Conservation (phyloP, 306 rosid species). For the Acacia acuminata region DNA sequence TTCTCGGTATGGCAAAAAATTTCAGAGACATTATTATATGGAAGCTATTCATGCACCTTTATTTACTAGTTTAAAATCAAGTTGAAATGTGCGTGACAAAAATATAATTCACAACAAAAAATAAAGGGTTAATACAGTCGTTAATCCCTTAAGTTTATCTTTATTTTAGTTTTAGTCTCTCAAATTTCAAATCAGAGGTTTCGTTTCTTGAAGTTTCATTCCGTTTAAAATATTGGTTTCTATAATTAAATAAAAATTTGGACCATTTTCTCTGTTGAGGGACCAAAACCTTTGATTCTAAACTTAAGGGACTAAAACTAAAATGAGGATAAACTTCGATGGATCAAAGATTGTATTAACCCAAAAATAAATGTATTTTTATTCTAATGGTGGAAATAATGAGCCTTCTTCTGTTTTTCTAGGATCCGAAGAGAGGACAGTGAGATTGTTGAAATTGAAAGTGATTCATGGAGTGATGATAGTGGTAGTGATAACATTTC, state of each 20-base stretch:
- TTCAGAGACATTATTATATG: neutral
- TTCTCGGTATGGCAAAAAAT: conserved; percentile 43
- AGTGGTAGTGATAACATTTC: conserved; percentile 72
- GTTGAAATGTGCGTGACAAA: neutral
- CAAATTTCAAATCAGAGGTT: too few species aligned
- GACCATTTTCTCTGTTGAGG: too few species aligned
- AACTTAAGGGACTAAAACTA: too few species aligned
- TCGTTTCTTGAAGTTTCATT: too few species aligned
- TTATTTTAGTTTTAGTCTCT: too few species aligned
- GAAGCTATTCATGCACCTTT: neutral
- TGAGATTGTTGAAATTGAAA: conserved; percentile 58
- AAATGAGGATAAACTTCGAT: too few species aligned
- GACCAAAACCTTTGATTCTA: too few species aligned
- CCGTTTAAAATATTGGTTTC: too few species aligned
- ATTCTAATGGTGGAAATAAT: neutral
- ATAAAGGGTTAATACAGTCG: too few species aligned
- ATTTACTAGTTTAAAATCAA: neutral
- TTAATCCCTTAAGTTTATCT: too few species aligned
- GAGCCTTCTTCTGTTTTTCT: neutral
- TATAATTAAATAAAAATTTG: too few species aligned
- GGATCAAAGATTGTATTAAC: too few species aligned
- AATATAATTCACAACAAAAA: neutral
- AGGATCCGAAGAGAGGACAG: conserved; percentile 52
- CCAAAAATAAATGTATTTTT: neutral
- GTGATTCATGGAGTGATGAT: conserved; percentile 84